Base-by-base conservation (phyloP, 73 alveolate genomes). In the Paramecium primaurelia region DNA sequence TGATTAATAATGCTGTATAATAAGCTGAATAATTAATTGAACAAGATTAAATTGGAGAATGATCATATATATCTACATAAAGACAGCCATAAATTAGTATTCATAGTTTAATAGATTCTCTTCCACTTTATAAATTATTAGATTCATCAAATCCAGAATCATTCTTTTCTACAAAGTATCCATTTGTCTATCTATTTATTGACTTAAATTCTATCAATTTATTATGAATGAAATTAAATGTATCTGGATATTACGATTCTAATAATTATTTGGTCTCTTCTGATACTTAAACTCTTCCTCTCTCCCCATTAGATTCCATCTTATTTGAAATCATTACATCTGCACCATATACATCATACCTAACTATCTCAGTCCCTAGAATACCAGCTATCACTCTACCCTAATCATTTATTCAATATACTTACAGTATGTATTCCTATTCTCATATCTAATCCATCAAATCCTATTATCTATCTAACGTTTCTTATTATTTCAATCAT, bases 401-500 rank as follows among this genome's bases (percentile, higher is more conserved):
- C 93, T 87, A 60, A 86, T 22, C 6, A 34, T 20, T 59, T 51
- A 10, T 86, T 12, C 8, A 59, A 28, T 26, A 7, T 36, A 0
- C 34, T 86, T 93, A 95, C 97, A 12, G 96, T 93, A 60, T 93
- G 97, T 14, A 93, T 85, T 6, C 97, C 97, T 47, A 93, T 93
- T 93, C 97, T 92, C 97, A 93, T 93, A 80, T 93, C 96, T 44
- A 94, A 90, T 58, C 86, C 93, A 89, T 95, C 98, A 92, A 86
- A 93, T 64, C 94, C 93, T 2, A 95, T 96, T 51, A 87, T 86
- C 51, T 92, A 88, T 86, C 97, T 95, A 18, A 95, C 97, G 71
- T 93, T 94, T 44, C 95, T 93, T 26, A 96, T 96, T 10, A 95
- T 95, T 86, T 95, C 96, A 12, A 95, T 93, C 99, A 96, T 96